Evolutionary conservation across 2,329 filamentous ascomycete species (phyloP), one percentile per base, ranked within the genome.

Genomic region (Shiraia sp.): DNA sequence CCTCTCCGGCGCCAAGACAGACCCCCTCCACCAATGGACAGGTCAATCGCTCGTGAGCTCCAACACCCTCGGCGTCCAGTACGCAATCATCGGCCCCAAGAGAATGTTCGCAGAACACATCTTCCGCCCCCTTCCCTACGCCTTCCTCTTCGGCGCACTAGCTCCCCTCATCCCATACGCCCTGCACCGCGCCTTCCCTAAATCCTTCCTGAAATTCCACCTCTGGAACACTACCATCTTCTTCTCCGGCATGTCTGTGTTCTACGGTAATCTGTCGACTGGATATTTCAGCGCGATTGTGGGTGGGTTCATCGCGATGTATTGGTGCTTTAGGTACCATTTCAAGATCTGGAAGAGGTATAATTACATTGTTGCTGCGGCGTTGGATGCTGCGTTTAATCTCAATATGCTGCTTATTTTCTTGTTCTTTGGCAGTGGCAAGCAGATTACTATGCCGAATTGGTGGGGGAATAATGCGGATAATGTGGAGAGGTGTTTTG

Each of bases 181-280:
- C 0, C 70, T 83, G 7, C 77, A 83, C 54, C 72, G 72, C 5
- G 54, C 66, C 12, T 82, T 83, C 53, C 81, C 80, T 0, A 69
- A 68, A 2, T 71, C 73, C 10, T 77, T 76, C 12, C 77, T 73
- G 46, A 79, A 79, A 24, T 80, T 75, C 52, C 75, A 79, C 22
- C 72, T 83, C 13, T 63, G 75, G 75, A 85, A 84, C 53, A 75
- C 78, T 14, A 83, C 79, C 3, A 84, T 84, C 38, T 84, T 84
- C 68, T 82, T 80, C 59, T 77, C 75, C 2, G 73, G 75, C 3
- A 65, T 81, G 43, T 68, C 78, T 0, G 70, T 70, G 28, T 84
- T 83, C 61, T 83, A 81, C 55, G 81, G 81, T 3, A 84, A 85
- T 54, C 70, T 84, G 36, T 80, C 76, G 42, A 83, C 81, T 0